Conservation (phyloP, 1,139 yeast genomes). For the Yamadazyma siamensis region DNA sequence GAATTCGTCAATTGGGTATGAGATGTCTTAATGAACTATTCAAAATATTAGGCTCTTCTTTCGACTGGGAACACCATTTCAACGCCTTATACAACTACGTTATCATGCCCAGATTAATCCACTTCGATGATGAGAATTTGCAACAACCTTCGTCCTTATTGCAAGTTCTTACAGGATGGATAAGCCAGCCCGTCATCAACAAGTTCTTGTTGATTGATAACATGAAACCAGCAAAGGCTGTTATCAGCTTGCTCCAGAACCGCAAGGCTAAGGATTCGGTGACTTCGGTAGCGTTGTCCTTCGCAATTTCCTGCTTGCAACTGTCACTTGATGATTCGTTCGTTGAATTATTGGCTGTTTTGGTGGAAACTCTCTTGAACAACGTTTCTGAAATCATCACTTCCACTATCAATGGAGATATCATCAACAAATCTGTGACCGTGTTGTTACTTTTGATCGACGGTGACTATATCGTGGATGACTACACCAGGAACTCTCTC, state of each 20-base stretch:
- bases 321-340: constrained; percentile 18
- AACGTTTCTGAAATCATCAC: constrained; percentile 50
- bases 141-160: constrained; percentile 81
- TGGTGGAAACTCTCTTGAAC: constrained; percentile 54
- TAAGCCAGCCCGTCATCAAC: constrained; percentile 46
- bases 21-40: constrained; percentile 54
- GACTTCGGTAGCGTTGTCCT: constrained; percentile 52
- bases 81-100: constrained; percentile 50
- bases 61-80: constrained; percentile 57
- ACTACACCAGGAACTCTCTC: constrained; percentile 52
- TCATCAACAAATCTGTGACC: constrained; percentile 52
- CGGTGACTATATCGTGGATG: constrained; percentile 57
- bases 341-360: constrained; percentile 48
- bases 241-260: constrained; percentile 53
- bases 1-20: constrained; percentile 59
- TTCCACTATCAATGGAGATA: constrained; percentile 41
- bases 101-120: constrained; percentile 61
- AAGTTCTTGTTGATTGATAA: constrained; percentile 57
- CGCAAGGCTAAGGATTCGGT: constrained; percentile 67
- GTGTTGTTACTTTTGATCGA: constrained; percentile 55
- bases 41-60: constrained; percentile 41
- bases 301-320: constrained; percentile 44
- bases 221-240: constrained; percentile 50
- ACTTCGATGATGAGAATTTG: constrained; percentile 72
- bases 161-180: constrained; percentile 64